Percentiles rank a stretch among this genome's conserved stretches.
These are phyloP conservation scores for Diaporthe amygdali DNA, from an alignment of 2,329 filamentous ascomycete species.

Conservation along the genomic window DNA sequence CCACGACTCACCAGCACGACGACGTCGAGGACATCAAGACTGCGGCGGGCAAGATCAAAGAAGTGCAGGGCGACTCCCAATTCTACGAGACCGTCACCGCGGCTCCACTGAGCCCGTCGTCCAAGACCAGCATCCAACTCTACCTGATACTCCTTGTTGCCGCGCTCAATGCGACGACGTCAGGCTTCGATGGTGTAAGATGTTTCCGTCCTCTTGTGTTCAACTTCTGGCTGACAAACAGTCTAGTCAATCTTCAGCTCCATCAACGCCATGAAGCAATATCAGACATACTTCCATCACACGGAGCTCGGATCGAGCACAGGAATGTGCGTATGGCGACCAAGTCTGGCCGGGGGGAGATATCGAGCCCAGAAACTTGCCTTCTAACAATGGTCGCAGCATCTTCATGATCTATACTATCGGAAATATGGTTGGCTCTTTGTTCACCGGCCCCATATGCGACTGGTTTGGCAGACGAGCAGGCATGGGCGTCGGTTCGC, in stretches of 20 bases:
- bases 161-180: constrained; percentile 42
- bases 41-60: constrained; percentile 29
- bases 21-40: constrained; percentile 27
- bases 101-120: constrained; percentile 38
- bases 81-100: constrained; percentile 35
- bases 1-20: not conserved
- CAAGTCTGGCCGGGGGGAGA: no score
- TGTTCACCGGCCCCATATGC: constrained; percentile 46
- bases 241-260: constrained; percentile 36
- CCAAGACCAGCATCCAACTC: constrained; percentile 40
- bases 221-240: not conserved
- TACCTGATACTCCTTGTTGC: constrained; percentile 42
- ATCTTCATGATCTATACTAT: constrained; percentile 54
- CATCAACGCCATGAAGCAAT: constrained; percentile 37
- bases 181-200: constrained; percentile 43
- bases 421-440: constrained; percentile 45
- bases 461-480: constrained; percentile 46
- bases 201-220: not conserved
- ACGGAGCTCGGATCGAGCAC: constrained; percentile 31
- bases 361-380: not conserved
- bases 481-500: constrained; percentile 45
- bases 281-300: constrained; percentile 30
- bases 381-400: constrained; percentile 1
- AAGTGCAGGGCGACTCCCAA: constrained; percentile 35
- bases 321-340: constrained; percentile 26